Conservation (phyloP, 768 basidiomycete genomes). For the Lactarius sanguifluus region DNA sequence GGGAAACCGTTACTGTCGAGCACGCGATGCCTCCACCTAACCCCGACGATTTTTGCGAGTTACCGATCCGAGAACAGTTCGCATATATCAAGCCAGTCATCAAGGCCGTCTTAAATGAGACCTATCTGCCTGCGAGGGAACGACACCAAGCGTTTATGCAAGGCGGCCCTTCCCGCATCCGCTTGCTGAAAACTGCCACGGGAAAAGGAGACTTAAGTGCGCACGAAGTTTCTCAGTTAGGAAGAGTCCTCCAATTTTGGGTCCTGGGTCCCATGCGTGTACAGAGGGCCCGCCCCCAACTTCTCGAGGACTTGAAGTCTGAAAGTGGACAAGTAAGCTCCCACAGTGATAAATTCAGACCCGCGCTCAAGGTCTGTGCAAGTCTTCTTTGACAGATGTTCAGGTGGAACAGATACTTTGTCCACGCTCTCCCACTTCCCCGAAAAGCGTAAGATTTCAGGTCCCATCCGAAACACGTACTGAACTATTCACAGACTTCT, state of each 20-base stretch:
- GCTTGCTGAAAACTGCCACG: constrained; percentile 38
- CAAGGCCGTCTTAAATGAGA: constrained; percentile 53
- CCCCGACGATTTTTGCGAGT: constrained; percentile 44
- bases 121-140: constrained; percentile 51
- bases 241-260: constrained; percentile 37
- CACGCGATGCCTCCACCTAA: constrained; percentile 46
- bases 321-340: constrained; percentile 21
- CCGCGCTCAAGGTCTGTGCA: background rate
- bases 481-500: constrained; percentile 2
- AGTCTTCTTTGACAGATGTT: constrained; percentile 17
- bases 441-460: constrained; percentile 11
- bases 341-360: constrained; percentile 4
- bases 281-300: constrained; percentile 4
- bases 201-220: constrained; percentile 41
- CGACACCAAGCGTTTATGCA: constrained; percentile 57
- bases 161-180: constrained; percentile 51
- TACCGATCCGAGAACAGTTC: constrained; percentile 59
- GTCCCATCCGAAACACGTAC: background rate
- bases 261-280: constrained; percentile 30
- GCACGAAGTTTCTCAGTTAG: constrained; percentile 42
- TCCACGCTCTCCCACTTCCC: background rate
- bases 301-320: constrained; percentile 16
- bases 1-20: constrained; percentile 39
- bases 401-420: constrained; percentile 10
- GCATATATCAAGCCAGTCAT: constrained; percentile 65